A percentile compares a stretch with the other conserved stretches of the same genome.
Evolutionary conservation across 139 green algal genomes (phyloP).

Genomic region (Coelastrella sp.): DNA sequence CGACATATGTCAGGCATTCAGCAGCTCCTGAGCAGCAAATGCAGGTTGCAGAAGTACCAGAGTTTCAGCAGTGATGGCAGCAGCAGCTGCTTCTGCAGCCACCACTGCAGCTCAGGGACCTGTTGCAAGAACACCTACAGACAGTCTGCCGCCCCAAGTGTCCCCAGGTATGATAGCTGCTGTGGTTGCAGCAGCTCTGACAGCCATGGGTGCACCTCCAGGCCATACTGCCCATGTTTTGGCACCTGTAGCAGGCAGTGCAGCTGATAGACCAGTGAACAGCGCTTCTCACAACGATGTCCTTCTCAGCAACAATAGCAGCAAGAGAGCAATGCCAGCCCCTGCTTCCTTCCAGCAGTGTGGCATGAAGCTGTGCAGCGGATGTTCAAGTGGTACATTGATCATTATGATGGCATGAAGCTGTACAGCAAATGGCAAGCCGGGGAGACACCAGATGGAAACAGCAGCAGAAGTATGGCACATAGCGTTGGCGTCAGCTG

Average conservation of each 20-base stretch:
- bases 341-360: not conserved
- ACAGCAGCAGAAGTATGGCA: slow-evolving; percentile 6
- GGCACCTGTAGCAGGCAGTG: not conserved
- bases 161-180: no score
- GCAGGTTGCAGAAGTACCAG: not conserved
- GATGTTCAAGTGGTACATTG: slow-evolving; percentile 2
- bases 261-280: no score
- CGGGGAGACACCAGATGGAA: not conserved
- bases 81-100: not conserved
- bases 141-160: no score
- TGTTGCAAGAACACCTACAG: no score
- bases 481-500: not conserved
- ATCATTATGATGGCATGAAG: not conserved
- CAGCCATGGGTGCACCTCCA: not conserved
- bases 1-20: not conserved
- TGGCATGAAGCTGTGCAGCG: not conserved
- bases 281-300: no score
- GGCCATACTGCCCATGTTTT: no score
- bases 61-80: not conserved
- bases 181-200: not conserved
- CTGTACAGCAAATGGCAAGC: slow-evolving; percentile 9
- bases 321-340: not conserved
- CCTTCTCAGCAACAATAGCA: no score
- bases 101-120: not conserved
- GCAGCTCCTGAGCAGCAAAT: not conserved